Evolutionary conservation across 192 early-diverging fungal genomes (phyloP), one percentile per base, ranked within the genome.

Genomic region (Coemansia sp.): DNA sequence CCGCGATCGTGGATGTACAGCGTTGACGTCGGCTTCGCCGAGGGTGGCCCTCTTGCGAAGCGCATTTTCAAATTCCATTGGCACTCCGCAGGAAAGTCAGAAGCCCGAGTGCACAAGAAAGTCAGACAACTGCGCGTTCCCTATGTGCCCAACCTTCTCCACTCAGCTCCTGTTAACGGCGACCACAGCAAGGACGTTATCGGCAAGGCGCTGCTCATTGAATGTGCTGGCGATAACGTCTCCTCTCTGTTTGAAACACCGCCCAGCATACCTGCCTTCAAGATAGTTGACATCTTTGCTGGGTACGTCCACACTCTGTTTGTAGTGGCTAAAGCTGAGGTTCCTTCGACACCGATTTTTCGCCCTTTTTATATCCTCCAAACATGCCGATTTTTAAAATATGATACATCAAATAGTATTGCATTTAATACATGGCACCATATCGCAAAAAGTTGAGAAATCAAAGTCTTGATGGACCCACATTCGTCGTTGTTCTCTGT

Each of bases 301-400:
- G 58, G 58, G 15, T 60, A 60, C 42, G 58, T 42, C 2, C 58
- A 60, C 26, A 60, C 58, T 0, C 42, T 60, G n/a, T 16, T 60
- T 16, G 37, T 37, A 7, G 58, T 37, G 4, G 16, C 10, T 15
- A 12, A 37, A 12, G 39, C n/a, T n/a, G n/a, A n/a, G n/a, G n/a
- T n/a, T n/a, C n/a, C n/a, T n/a, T n/a, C n/a, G n/a, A n/a, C n/a
- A n/a, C n/a, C n/a, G n/a, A n/a, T n/a, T n/a, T n/a, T n/a, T n/a
- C n/a, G n/a, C n/a, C n/a, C n/a, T n/a, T n/a, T n/a, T n/a, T n/a
- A n/a, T n/a, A n/a, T n/a, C n/a, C n/a, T n/a, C n/a, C n/a, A n/a
- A n/a, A n/a, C n/a, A n/a, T n/a, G n/a, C n/a, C n/a, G n/a, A n/a
- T n/a, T n/a, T n/a, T n/a, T n/a, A n/a, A n/a, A n/a, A n/a, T n/a